Base-by-base conservation (phyloP, 2,329 filamentous ascomycete species). In the Neobulgaria alba region DNA sequence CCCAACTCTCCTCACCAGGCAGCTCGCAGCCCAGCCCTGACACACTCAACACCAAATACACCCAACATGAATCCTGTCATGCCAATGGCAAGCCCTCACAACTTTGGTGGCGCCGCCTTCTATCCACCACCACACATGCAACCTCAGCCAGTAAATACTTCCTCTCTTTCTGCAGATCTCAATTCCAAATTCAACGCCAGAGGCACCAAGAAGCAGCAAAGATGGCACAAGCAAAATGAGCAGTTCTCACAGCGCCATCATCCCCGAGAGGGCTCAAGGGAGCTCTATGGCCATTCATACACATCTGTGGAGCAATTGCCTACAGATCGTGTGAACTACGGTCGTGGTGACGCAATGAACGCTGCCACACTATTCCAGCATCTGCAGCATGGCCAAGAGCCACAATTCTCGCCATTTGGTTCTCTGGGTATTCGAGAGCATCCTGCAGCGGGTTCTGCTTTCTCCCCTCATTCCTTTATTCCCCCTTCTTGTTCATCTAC, bases 11-110 rank as follows among this genome's bases (percentile, higher is more conserved):
- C 79, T 29, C 77, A 81, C 55, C 73, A 80, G 49, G 64, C 68
- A 40, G 72, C 74, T 57, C 66, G 72, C 48, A 82, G 82, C 67
- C 75, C 83, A 47, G 78, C 79, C 21, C 67, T 84, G 41, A 66
- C 77, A 10, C 29, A 33, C 19, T 77, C 79, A 26, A 72, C 82
- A 54, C 79, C 82, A 43, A 73, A 73, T 48, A 84, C 81, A 20
- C 80, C 85, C 47, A 77, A 82, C 66, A 79, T 79, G 79, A 73
- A 68, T 42, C 67, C 71, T 31, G 73, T 73, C 36, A 79, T 87
- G 61, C 73, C 83, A 36, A 83, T 85, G 64, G 71, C 71, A 62
- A 50, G 45, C 29, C 51, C 47, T 9, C 57, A 57, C 29, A 50
- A 75, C 74, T 77, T 73, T 67, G n/a, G n/a, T n/a, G n/a, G n/a